Conservation (phyloP, 2,329 filamentous ascomycete genomes). For the Cladosporium sp. region DNA sequence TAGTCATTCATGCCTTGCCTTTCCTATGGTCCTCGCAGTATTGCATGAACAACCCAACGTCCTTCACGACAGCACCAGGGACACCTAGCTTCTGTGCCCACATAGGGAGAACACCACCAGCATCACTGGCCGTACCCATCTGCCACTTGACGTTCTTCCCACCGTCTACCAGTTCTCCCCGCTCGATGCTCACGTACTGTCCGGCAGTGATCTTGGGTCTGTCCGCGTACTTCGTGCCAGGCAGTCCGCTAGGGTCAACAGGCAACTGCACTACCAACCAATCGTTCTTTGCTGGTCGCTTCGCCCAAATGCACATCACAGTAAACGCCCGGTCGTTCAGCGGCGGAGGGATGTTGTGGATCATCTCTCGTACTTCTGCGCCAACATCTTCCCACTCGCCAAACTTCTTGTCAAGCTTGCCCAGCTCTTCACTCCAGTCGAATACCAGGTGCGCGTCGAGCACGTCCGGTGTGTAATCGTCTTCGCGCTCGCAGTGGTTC, state of each 20-base stretch:
- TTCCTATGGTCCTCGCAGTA: slow-evolving; percentile 50
- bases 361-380: slow-evolving; percentile 61
- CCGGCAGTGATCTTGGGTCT: slow-evolving; percentile 52
- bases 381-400: slow-evolving; percentile 39
- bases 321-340: slow-evolving; percentile 66
- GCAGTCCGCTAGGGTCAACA: slow-evolving; percentile 38
- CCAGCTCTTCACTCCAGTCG: slow-evolving; percentile 42
- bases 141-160: slow-evolving; percentile 63
- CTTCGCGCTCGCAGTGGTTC: slow-evolving; percentile 58
- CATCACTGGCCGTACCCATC: slow-evolving; percentile 75
- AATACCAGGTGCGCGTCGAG: slow-evolving; percentile 49
- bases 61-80: slow-evolving; percentile 65
- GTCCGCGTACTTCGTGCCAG: slow-evolving; percentile 36
- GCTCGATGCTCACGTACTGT: slow-evolving; percentile 66
- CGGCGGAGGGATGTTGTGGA: slow-evolving; percentile 61
- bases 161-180: slow-evolving; percentile 50
- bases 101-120: slow-evolving; percentile 64
- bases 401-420: slow-evolving; percentile 24
- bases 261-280: slow-evolving; percentile 43
- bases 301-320: slow-evolving; percentile 61
- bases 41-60: slow-evolving; percentile 66
- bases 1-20: slow-evolving; percentile 1
- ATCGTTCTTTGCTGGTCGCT: slow-evolving; percentile 21
- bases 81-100: slow-evolving; percentile 66
- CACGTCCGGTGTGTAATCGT: slow-evolving; percentile 59